Evolutionary conservation across 2,329 filamentous ascomycete species (phyloP), one percentile per base, ranked within the genome.

Genomic region (Gyromitra esculenta): DNA sequence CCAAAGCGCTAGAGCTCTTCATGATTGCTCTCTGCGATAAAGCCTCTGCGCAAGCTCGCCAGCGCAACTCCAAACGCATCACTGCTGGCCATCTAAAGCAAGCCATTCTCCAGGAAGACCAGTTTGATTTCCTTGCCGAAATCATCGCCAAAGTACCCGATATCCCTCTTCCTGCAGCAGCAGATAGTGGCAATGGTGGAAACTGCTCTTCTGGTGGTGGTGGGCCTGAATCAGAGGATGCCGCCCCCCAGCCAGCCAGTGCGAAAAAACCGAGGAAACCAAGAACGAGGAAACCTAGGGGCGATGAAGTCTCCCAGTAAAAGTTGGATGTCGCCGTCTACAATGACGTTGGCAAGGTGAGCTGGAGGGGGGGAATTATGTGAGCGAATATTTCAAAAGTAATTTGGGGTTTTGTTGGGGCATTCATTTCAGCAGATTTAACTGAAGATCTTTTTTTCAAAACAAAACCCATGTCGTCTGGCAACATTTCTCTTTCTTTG

Each of bases 11-110:
- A 5, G 96, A 99, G 85, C 87, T 99, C 7, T 99, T 99, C 83
- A 99, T 99, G 96, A 93, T 98, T 78, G 91, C 93, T 54, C 88
- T 99, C 73, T 95, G 98, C 77, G 91, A 91, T 37, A 95, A 94
- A 83, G 94, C 94, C 73, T 94, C 96, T 62, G 89, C 91, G 67
- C 90, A 97, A 80, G 95, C 96, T 65, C 90, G 89, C 80, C 88
- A 91, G 77, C 93, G 92, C 83, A 92, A 91, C 78, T 94, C 93
- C 0, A 97, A 97, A 85, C 90, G 94, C 79, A 92, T 99, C 79
- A 94, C 93, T 15, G 93, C 94, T 1, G 87, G 91, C 73, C 97
- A 98, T 87, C 88, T 99, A 80, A 98, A 98, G 85, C 90, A 92
- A 78, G 95, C 96, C 9, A 91, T 99, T 52, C 89, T 92, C 83